Evolutionary conservation across 192 early-diverging fungal genomes (phyloP).

Genomic region (Coemansia sp.): DNA sequence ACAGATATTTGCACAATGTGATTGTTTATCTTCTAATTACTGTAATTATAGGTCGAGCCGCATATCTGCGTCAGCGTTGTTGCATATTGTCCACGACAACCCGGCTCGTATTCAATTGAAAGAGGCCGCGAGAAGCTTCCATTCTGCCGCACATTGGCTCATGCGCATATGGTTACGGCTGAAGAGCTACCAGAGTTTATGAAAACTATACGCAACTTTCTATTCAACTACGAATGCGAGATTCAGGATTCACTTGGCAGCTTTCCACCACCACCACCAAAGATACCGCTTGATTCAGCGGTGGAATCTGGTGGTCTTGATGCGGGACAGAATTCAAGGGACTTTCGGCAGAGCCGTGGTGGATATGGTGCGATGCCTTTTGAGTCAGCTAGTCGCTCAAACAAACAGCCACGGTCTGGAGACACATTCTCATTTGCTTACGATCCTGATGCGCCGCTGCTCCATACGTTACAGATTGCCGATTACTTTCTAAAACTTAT

Average conservation of each 20-base stretch:
- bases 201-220: constrained; percentile 48
- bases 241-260: constrained; percentile 43
- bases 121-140: constrained; percentile 46
- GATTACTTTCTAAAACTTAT: constrained; percentile 53
- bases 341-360: constrained; percentile 5
- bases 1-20: neutral
- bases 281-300: constrained; percentile 19
- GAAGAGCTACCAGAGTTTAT: constrained; percentile 42
- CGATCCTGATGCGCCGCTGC: constrained; percentile 48
- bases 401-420: constrained; percentile 24
- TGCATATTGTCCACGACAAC: constrained; percentile 44
- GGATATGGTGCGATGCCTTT: constrained; percentile 10
- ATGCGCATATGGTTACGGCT: constrained; percentile 43
- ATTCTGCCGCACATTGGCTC: constrained; percentile 48
- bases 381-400: constrained; percentile 18
- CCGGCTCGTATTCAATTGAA: constrained; percentile 41
- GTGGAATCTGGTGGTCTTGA: neutral
- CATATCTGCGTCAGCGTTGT: constrained; percentile 52
- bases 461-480: constrained; percentile 49
- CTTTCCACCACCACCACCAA: constrained; percentile 49
- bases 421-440: constrained; percentile 41
- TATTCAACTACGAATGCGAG: constrained; percentile 54
- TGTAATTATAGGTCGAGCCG: constrained; percentile 36
- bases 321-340: neutral
- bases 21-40: neutral